Evolutionary conservation across 1,284 basidiomycete species (phyloP).

Genomic region (Heimioporus retisporus): DNA sequence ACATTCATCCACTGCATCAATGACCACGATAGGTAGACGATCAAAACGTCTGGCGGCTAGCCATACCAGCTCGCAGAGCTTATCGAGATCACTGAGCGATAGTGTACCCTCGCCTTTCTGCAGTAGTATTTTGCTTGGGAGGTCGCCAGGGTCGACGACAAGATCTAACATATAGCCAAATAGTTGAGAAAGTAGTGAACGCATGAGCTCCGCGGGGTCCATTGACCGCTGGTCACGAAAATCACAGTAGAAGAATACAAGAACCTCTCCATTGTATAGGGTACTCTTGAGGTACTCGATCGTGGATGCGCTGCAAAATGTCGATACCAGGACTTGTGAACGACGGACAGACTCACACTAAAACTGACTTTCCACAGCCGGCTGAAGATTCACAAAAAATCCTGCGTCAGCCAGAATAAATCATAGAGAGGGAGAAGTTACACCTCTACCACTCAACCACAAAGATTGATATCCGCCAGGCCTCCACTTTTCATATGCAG

Average conservation of each 20-base stretch:
- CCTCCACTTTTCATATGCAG: too few relatives aligned
- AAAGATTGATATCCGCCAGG: too few relatives aligned
- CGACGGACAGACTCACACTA: neutral
- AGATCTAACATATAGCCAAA: neutral
- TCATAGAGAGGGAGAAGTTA: neutral
- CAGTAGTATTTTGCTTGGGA: conserved; percentile 8
- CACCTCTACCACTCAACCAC: neutral
- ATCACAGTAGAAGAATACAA: conserved; percentile 15
- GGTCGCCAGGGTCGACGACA: conserved; percentile 1
- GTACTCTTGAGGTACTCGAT: conserved; percentile 7
- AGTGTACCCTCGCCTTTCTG: neutral
- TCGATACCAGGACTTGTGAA: neutral
- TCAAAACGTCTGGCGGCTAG: neutral
- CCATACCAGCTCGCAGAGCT: neutral
- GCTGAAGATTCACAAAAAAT: neutral
- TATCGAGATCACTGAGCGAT: neutral
- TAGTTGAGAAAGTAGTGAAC: conserved; percentile 10
- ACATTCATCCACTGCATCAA: neutral
- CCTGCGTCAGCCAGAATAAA: neutral
- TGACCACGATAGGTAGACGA: too few relatives aligned
- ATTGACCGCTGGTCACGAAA: conserved; percentile 9
- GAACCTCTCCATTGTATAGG: neutral
- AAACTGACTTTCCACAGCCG: conserved; percentile 16
- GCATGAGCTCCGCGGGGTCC: neutral
- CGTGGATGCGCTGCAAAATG: conserved; percentile 9